Evolutionary conservation across 148 eudicot genomes (phyloP).

Genomic region (Tetragonia tetragonoides): DNA sequence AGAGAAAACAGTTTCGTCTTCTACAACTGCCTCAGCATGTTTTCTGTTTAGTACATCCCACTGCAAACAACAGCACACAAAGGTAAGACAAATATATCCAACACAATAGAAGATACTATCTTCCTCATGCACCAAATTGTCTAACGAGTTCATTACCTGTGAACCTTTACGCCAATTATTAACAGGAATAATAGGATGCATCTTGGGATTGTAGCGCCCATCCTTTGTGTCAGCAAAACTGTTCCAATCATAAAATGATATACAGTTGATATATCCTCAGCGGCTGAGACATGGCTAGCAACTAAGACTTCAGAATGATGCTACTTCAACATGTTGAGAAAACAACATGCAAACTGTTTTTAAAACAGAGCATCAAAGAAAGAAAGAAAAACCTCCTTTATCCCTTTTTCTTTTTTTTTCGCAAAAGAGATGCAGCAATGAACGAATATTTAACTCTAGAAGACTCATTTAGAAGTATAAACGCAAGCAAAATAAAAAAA

Average conservation of each 20-base stretch:
- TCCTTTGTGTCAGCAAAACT: slow-evolving; percentile 94
- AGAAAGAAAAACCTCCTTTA: too few relatives aligned
- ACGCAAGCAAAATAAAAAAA: background rate
- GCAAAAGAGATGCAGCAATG: too few relatives aligned
- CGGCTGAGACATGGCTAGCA: background rate
- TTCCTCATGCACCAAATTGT: background rate
- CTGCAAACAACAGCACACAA: slow-evolving; percentile 43
- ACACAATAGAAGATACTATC: background rate
- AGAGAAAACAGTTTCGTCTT: slow-evolving; percentile 65
- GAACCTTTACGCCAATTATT: slow-evolving; percentile 93
- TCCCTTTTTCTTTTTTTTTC: too few relatives aligned
- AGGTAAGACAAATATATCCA: background rate
- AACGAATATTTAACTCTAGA: too few relatives aligned
- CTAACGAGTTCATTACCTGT: slow-evolving; percentile 46
- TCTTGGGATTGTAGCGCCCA: slow-evolving; percentile 87
- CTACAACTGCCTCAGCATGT: slow-evolving; percentile 72
- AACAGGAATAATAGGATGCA: slow-evolving; percentile 76
- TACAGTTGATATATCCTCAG: slow-evolving; percentile 1
- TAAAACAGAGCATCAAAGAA: too few relatives aligned
- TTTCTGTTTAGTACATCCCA: slow-evolving; percentile 87
- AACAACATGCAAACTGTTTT: background rate
- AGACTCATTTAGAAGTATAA: too few relatives aligned
- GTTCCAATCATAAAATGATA: slow-evolving; percentile 20
- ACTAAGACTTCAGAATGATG: background rate
- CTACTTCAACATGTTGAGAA: background rate